A percentile compares a stretch with the other conserved stretches of the same genome.
Conservation (phyloP, 129 eudicot genomes). For the Saposhnikovia divaricata region DNA sequence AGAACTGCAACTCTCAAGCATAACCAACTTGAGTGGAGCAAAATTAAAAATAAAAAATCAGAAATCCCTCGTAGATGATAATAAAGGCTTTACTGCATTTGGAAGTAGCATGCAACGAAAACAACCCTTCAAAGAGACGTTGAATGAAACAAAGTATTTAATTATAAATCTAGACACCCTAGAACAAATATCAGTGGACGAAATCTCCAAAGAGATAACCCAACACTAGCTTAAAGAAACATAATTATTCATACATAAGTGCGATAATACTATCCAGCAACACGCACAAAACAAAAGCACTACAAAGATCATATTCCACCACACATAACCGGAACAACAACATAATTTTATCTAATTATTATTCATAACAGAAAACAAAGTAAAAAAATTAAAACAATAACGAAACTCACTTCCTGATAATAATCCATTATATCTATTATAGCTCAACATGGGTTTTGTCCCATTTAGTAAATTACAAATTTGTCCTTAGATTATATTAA, state of each 20-base stretch:
- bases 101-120: no score
- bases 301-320: not conserved
- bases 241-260: not conserved
- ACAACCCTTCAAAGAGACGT: no score
- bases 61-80: no score
- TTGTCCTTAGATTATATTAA: no score
- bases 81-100: no score
- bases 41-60: no score
- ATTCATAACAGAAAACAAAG: not conserved
- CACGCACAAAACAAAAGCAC: not conserved
- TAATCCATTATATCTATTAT: no score
- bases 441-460: no score
- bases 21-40: not conserved
- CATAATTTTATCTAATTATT: not conserved
- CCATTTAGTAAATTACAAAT: no score
- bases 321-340: not conserved
- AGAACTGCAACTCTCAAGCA: not conserved
- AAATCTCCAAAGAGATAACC: no score
- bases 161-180: not conserved
- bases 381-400: not conserved
- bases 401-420: conserved; percentile 68
- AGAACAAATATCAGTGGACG: no score
- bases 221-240: not conserved
- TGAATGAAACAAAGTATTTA: no score
- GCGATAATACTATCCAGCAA: not conserved